Base-by-base conservation (phyloP, 2,329 filamentous ascomycete genomes). In the Apiospora pterosperma region DNA sequence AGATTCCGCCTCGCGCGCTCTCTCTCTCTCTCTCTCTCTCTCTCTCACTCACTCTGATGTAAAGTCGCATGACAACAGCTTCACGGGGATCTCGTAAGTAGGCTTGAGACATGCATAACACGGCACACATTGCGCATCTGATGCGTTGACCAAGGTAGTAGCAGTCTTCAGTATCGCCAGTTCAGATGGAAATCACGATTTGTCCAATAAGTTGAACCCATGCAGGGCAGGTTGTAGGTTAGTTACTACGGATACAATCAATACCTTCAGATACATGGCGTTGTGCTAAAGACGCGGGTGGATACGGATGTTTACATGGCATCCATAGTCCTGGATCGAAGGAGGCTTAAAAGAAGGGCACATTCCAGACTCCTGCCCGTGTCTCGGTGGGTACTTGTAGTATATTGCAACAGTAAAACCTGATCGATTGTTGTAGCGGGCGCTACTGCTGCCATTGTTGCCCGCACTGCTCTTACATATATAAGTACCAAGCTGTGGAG, bases 301-400 rank as follows among this genome's bases (percentile, higher is more conserved):
- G 48, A 34, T 55, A 55, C 48, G 28, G 48, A 55, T 34, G 34
- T 55, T n/a, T 55, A 34, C 48, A 55, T 55, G 28, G 48, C 48
- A 55, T 55, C 48, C 48, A 34, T 55, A 55, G 48, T 31, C 48
- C 21, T 55, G 48, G 48, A 55, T 55, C 48, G 14, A 55, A 28
- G 48, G 36, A 55, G 48, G 48, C 48, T 55, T 28, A 55, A 55
- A 52, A n/a, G n/a, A 55, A 55, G 48, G 48, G 48, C 48, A 52
- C 23, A 34, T n/a, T 55, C 48, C 48, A 16, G 28, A 55, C 25
- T 55, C 48, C 28, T 55, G 48, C 48, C 48, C 48, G 48, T 34
- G 48, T 31, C 48, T 55, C 34, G 48, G 48, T 28, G 48, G 48
- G 48, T 16, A 55, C 48, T 34, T 28, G 28, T n/a, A n/a, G 28